Evolutionary conservation across 257 asterid genomes (phyloP).

Genomic region (Coffea canephora): DNA sequence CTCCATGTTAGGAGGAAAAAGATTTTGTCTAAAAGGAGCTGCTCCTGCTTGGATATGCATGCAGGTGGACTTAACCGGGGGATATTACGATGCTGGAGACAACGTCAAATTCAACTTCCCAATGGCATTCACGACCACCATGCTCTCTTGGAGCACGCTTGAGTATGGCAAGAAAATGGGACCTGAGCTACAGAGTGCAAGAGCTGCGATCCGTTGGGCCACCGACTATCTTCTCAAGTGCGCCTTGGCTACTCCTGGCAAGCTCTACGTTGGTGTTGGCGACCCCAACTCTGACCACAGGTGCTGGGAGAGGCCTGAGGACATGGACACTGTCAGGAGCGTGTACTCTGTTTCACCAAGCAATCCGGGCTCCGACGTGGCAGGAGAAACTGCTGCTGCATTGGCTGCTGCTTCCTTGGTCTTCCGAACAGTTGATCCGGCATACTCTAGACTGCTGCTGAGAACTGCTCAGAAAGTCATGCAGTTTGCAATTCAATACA

Average conservation of each 20-base stretch:
- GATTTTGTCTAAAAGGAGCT: too few relatives aligned
- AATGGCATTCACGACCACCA: constrained; percentile 83
- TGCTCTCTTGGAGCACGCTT: constrained; percentile 75
- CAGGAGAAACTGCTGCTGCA: constrained; percentile 91
- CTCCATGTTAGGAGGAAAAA: background rate
- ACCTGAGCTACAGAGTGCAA: constrained; percentile 35
- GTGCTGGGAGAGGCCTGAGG: constrained; percentile 94
- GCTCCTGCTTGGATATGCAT: constrained; percentile 13
- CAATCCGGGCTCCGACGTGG: constrained; percentile 90
- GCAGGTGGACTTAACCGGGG: constrained; percentile 85
- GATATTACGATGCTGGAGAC: constrained; percentile 92
- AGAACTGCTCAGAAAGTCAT: constrained; percentile 55
- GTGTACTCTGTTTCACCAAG: constrained; percentile 57
- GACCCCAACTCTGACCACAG: constrained; percentile 76
- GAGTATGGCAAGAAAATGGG: constrained; percentile 72
- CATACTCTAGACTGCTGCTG: constrained; percentile 49
- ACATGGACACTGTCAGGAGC: constrained; percentile 68
- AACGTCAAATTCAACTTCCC: constrained; percentile 86
- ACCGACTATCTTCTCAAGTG: constrained; percentile 83
- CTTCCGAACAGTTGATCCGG: constrained; percentile 50
- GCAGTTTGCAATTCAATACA: constrained; percentile 60
- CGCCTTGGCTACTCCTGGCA: constrained; percentile 66
- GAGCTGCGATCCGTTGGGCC: constrained; percentile 78
- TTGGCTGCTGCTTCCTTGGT: constrained; percentile 85
- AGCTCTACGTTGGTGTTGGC: constrained; percentile 81